Evolutionary conservation across 345 rosid species (phyloP).

Genomic region (Boechera divaricarpa): DNA sequence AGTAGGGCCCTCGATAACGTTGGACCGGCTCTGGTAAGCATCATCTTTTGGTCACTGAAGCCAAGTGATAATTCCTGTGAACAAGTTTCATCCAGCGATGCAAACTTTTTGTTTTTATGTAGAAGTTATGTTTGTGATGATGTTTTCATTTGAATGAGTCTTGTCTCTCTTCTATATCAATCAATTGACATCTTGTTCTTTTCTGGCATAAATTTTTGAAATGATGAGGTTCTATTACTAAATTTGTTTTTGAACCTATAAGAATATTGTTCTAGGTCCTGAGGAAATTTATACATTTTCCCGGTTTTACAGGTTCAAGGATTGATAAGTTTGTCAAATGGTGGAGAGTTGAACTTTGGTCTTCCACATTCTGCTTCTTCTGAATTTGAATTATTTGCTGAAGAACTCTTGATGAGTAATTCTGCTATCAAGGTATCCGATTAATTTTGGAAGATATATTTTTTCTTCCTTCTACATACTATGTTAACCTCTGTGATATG

Average conservation of each 20-base stretch:
- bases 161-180: background rate
- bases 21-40: background rate
- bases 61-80: background rate
- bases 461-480: background rate
- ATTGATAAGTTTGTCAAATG: slow-evolving; percentile 71
- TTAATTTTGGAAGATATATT: background rate
- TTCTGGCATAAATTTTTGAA: background rate
- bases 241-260: background rate
- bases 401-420: slow-evolving; percentile 91
- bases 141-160: background rate
- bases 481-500: slow-evolving; percentile 32
- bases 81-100: slow-evolving; percentile 5
- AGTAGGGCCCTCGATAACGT: too few relatives aligned
- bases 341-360: slow-evolving; percentile 87
- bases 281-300: background rate
- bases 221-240: background rate
- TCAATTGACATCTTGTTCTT: background rate
- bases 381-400: slow-evolving; percentile 92
- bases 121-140: background rate
- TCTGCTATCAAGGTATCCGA: slow-evolving; percentile 69
- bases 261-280: slow-evolving; percentile 2
- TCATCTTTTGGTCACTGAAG: background rate
- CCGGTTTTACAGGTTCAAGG: slow-evolving; percentile 73
- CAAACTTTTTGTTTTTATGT: background rate
- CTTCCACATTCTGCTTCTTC: slow-evolving; percentile 84